These are phyloP conservation scores for Nakazawaea wickerhamii DNA, from an alignment of 805 yeast species.

Conservation along the genomic window DNA sequence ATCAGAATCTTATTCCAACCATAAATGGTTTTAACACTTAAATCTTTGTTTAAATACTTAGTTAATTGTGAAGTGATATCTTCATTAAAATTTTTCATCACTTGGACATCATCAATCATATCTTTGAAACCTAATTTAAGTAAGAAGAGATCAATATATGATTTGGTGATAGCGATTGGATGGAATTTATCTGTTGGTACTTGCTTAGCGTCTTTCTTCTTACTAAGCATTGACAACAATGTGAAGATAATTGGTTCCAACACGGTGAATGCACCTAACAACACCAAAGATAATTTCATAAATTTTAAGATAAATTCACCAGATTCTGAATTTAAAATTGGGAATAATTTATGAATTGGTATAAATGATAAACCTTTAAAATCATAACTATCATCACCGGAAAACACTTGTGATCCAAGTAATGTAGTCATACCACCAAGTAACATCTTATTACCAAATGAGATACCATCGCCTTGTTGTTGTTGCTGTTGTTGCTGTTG, in stretches of 20 bases:
- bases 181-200: background rate
- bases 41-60: background rate
- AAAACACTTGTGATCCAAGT: conserved; percentile 26
- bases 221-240: background rate
- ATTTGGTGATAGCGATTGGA: background rate
- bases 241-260: conserved; percentile 16
- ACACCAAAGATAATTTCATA: conserved; percentile 16
- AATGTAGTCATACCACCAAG: conserved; percentile 30
- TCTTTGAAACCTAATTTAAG: conserved; percentile 7
- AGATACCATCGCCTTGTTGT: conserved; percentile 13
- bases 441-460: conserved; percentile 22
- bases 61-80: background rate
- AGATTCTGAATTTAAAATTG: conserved; percentile 18
- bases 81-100: conserved; percentile 4
- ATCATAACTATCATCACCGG: conserved; percentile 13
- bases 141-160: background rate
- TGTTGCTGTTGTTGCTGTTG: background rate
- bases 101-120: background rate
- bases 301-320: conserved; percentile 14
- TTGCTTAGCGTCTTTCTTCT: background rate
- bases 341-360: conserved; percentile 21
- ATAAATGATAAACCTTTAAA: conserved; percentile 23
- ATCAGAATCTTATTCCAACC: conserved; percentile 9
- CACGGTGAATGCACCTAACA: conserved; percentile 19
- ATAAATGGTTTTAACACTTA: background rate